phyloP scores from a whole-genome alignment of 768 basidiomycete species.

The Boletus subcaerulescens region DNA sequence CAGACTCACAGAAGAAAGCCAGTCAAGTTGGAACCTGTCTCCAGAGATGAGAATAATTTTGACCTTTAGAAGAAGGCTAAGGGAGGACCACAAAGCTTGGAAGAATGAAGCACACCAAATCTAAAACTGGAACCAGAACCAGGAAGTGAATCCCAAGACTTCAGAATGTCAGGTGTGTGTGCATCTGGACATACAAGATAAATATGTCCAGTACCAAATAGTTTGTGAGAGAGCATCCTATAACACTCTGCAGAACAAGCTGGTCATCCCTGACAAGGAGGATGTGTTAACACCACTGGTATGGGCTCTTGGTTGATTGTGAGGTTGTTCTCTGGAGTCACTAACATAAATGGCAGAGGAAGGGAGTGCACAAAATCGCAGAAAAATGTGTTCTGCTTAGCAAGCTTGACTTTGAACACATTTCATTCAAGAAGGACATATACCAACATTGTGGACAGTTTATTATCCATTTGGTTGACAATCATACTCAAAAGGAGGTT shows the following conservation, averaged over 20 bases:
- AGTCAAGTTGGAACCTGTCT: background rate
- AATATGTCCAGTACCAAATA: background rate
- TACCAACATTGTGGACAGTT: background rate
- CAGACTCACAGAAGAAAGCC: background rate
- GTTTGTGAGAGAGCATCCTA: background rate
- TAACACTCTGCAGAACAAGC: background rate
- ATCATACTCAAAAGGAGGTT: background rate
- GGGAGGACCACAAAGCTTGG: background rate
- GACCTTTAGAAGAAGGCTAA: background rate
- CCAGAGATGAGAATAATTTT: background rate
- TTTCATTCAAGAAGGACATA: background rate
- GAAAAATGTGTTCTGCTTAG: background rate
- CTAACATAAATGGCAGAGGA: no score
- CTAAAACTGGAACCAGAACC: background rate
- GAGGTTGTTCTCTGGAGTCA: no score
- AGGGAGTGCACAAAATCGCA: no score
- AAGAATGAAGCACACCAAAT: background rate
- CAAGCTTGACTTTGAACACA: rapidly evolving
- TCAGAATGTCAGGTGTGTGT: background rate
- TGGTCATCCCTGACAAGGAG: background rate
- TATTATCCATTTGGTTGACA: background rate
- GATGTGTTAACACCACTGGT: background rate
- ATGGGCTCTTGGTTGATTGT: background rate
- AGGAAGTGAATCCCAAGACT: no score
- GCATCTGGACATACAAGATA: background rate